A percentile compares a stretch with the other conserved stretches of the same genome.
phyloP scores from a whole-genome alignment of 78 protist species.

The Pigoraptor vietnamica region DNA sequence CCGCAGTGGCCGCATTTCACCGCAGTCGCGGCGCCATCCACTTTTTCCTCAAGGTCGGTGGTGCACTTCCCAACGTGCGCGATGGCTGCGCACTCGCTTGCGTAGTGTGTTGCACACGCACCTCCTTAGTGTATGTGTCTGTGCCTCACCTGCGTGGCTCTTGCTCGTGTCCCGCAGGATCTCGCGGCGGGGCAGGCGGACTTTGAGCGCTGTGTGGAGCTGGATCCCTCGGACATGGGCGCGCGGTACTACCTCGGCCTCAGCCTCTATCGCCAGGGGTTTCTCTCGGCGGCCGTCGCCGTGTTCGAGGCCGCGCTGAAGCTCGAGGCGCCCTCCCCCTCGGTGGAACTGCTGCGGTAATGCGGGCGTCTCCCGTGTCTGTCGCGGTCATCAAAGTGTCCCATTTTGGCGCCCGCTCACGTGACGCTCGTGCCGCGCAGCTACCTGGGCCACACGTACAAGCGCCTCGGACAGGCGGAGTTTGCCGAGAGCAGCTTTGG shows the following conservation, averaged over 20 bases:
- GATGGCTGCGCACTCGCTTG: not conserved
- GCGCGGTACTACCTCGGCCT: not conserved
- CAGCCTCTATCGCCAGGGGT: not conserved
- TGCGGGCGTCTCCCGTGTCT: too few species aligned
- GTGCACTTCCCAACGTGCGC: not conserved
- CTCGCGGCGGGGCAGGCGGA: not conserved
- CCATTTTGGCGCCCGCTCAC: too few species aligned
- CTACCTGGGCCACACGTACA: not conserved
- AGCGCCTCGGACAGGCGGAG: not conserved
- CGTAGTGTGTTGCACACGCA: not conserved
- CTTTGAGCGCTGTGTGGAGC: not conserved
- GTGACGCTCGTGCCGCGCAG: not conserved
- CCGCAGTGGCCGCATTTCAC: not conserved
- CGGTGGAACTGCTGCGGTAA: not conserved
- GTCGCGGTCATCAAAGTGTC: too few species aligned
- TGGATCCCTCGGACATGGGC: not conserved
- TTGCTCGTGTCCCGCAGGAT: too few species aligned
- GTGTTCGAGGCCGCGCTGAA: not conserved
- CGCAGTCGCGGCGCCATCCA: not conserved
- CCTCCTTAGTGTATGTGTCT: too few species aligned
- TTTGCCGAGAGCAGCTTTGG: not conserved
- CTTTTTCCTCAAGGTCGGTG: not conserved
- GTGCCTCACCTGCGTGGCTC: too few species aligned
- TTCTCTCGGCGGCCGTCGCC: not conserved
- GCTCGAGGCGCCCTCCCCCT: not conserved